Evolutionary conservation across 768 basidiomycete species (phyloP), one percentile per base, ranked within the genome.

Genomic region (Sistotremastrum suecicum): DNA sequence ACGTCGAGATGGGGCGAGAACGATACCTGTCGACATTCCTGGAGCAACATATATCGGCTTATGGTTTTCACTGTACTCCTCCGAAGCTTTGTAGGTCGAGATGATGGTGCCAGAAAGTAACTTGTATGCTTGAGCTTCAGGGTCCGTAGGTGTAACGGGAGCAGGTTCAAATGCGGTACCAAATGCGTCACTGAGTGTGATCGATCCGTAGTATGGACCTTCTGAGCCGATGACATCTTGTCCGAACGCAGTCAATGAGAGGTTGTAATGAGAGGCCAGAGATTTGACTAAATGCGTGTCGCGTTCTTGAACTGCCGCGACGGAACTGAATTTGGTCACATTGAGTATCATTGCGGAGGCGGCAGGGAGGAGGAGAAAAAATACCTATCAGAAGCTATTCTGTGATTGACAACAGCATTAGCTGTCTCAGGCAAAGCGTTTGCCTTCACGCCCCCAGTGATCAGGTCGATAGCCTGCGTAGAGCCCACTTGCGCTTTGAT

Each of bases 41-140:
- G 56, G 54, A 7, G 54, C 52, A 12, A 57, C 52, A 20, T 20
- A 20, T 20, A 20, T 20, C 20, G 20, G 20, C 20, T 20, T 20
- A 20, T 20, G 20, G 20, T 20, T 20, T 20, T 20, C 20, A 20
- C 20, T 20, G 20, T 20, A 20, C 20, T 20, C 20, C 20, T 20
- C 44, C 8, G 44, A 51, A 9, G 12, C 53, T 48, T 34, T 58
- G 58, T 44, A 62, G 54, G 41, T 66, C 66, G 67, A 41, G 52
- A 75, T 79, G 55, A 82, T 82, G 2, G 74, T 77, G 9, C 78
- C 80, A 35, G 76, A 72, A 20, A 81, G 64, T 7, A 81, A 51
- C 43, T 62, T 58, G 49, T 69, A 82, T 11, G 56, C 50, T 7
- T 49, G 53, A 7, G 69, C 66, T 7, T 63, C 54, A 7, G 43